A percentile compares a stretch with the other conserved stretches of the same genome.
Evolutionary conservation across 2,329 filamentous ascomycete genomes (phyloP).

Genomic region (Colletotrichum viniferum): DNA sequence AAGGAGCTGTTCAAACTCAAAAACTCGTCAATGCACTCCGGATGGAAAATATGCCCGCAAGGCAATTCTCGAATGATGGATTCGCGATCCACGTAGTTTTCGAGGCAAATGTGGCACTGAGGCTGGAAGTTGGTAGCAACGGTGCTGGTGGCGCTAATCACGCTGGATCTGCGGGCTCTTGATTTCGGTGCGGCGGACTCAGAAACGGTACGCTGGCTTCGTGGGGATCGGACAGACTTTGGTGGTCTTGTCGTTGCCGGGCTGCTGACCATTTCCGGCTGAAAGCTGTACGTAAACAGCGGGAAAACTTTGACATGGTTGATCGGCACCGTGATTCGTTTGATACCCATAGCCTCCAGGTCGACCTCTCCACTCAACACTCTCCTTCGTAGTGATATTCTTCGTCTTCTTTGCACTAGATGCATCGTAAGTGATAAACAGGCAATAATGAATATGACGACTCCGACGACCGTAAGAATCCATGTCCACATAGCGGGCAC

Average conservation of each 20-base stretch:
- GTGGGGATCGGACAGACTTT: constrained; percentile 30
- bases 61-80: constrained; percentile 84
- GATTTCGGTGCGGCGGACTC: constrained; percentile 15
- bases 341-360: constrained; percentile 84
- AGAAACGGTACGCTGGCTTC: constrained; percentile 20
- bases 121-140: constrained; percentile 71
- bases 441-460: constrained; percentile 71
- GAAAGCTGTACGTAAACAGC: constrained; percentile 75
- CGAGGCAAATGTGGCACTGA: constrained; percentile 88
- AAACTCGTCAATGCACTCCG: constrained; percentile 88
- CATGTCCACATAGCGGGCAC: constrained; percentile 85
- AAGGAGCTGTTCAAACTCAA: constrained; percentile 79
- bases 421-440: constrained; percentile 77
- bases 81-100: constrained; percentile 72
- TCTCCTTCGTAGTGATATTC: constrained; percentile 69
- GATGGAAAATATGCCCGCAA: constrained; percentile 93
- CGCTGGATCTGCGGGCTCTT: constrained; percentile 42
- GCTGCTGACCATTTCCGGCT: constrained; percentile 44
- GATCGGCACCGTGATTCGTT: constrained; percentile 76
- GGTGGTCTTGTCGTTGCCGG: constrained; percentile 42
- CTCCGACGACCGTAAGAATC: constrained; percentile 70
- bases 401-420: constrained; percentile 73
- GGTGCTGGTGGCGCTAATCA: constrained; percentile 37
- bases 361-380: constrained; percentile 83
- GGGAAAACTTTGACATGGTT: constrained; percentile 76